A percentile compares a stretch with the other conserved stretches of the same genome.
phyloP scores from a whole-genome alignment of 2,329 filamentous ascomycete species.

The Xylaria sp. region DNA sequence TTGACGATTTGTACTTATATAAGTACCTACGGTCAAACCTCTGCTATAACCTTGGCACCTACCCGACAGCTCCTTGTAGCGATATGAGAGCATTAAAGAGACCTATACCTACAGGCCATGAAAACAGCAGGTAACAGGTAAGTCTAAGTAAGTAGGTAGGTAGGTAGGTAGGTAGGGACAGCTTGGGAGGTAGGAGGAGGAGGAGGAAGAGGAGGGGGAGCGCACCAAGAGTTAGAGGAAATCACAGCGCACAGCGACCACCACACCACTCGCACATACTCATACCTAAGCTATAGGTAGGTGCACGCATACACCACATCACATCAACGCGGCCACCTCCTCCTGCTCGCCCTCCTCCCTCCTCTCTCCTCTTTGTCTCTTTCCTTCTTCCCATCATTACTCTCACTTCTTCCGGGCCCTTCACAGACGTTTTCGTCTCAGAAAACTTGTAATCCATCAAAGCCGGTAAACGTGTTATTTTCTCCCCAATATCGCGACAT shows the following conservation, averaged over 20 bases:
- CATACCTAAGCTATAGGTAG: too few relatives aligned
- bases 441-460: conserved; percentile 3
- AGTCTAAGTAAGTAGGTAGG: background rate
- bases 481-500: conserved; percentile 15
- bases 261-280: conserved; percentile 8
- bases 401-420: conserved; percentile 1
- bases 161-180: background rate
- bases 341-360: conserved; percentile 21
- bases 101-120: background rate
- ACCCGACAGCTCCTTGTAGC: conserved; percentile 13
- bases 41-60: background rate
- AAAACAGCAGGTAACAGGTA: too few relatives aligned
- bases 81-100: conserved; percentile 22
- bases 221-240: background rate
- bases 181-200: background rate
- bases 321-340: conserved; percentile 18
- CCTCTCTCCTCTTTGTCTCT: conserved; percentile 17
- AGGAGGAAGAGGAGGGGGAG: background rate
- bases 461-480: conserved; percentile 10
- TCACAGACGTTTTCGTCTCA: background rate
- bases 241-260: background rate
- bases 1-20: background rate
- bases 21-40: too few relatives aligned
- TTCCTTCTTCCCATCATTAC: conserved; percentile 26
- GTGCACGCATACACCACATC: conserved; percentile 1